Percentiles rank a stretch among this genome's conserved stretches.
These are phyloP conservation scores for Fusarium domesticum DNA, from an alignment of 2,329 filamentous ascomycete species.

Conservation along the genomic window DNA sequence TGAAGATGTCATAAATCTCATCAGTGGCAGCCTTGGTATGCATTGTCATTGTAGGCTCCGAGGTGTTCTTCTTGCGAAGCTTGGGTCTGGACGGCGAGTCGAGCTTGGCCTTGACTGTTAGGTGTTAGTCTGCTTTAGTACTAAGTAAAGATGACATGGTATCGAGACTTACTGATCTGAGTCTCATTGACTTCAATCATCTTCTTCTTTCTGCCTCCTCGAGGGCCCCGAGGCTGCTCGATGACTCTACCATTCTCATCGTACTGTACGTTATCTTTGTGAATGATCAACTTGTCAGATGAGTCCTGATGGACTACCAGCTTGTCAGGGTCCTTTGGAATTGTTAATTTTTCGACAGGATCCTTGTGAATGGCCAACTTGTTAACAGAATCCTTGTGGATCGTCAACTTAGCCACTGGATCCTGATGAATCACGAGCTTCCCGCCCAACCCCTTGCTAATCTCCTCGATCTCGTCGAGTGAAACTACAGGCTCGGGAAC, in stretches of 20 bases:
- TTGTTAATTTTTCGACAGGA: constrained; percentile 16
- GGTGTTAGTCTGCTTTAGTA: constrained; percentile 30
- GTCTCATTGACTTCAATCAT: constrained; percentile 85
- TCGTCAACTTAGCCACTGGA: constrained; percentile 19
- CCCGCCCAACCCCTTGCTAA: constrained; percentile 26
- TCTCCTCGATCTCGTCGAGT: constrained; percentile 33
- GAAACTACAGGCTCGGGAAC: constrained; percentile 27
- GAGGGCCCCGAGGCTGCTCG: constrained; percentile 43
- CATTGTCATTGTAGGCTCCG: constrained; percentile 96
- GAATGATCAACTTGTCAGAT: constrained; percentile 26
- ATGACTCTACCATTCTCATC: constrained; percentile 60
- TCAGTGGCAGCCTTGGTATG: constrained; percentile 94
- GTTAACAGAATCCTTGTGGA: constrained; percentile 15
- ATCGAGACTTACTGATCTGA: constrained; percentile 70
- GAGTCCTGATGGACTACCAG: constrained; percentile 16
- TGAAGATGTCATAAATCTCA: constrained; percentile 97
- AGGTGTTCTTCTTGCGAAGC: constrained; percentile 68
- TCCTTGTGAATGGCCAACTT: constrained; percentile 6
- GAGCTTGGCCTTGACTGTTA: constrained; percentile 82
- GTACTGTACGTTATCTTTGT: constrained; percentile 38
- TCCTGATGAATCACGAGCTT: constrained; percentile 30
- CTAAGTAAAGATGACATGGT: background rate
- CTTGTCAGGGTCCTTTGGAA: constrained; percentile 8
- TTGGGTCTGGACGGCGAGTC: constrained; percentile 87
- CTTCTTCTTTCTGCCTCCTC: constrained; percentile 67